These are phyloP conservation scores for Trichoderma aggressivum DNA, from an alignment of 2,329 filamentous ascomycete species.

Conservation along the genomic window DNA sequence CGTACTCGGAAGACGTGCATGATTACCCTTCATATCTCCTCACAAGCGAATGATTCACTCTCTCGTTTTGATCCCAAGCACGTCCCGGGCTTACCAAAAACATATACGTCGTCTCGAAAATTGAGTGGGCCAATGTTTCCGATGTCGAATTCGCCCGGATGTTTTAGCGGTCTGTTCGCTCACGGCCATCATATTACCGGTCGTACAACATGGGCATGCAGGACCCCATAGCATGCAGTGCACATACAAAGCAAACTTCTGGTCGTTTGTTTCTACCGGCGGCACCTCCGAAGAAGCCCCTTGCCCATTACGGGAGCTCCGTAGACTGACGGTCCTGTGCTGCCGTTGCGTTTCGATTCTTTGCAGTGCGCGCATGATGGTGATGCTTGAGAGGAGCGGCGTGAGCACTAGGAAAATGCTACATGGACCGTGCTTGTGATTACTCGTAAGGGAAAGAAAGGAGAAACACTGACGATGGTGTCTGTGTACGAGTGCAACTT, in stretches of 20 bases:
- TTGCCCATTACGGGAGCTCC: not conserved
- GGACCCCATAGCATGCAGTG: not conserved
- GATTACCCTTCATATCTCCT: not conserved
- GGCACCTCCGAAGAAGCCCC: conserved; percentile 10
- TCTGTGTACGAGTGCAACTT: not conserved
- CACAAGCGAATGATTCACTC: not conserved
- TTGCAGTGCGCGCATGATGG: not conserved
- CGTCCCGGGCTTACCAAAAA: not conserved
- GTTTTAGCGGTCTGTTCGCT: not conserved
- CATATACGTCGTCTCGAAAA: not conserved
- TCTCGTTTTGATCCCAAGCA: not conserved
- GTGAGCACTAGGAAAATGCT: not conserved
- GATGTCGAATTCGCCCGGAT: not conserved
- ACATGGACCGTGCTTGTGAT: not conserved
- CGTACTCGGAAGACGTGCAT: not conserved
- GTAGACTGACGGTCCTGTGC: not conserved
- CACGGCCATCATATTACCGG: not conserved
- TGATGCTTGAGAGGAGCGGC: not conserved
- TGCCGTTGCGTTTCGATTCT: not conserved
- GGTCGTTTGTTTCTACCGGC: not conserved
- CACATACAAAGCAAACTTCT: not conserved
- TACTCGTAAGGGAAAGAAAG: not conserved
- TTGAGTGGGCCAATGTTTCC: not conserved
- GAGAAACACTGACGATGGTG: not conserved
- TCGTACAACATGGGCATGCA: not conserved